Base-by-base conservation (phyloP, 2,329 filamentous ascomycete genomes). In the Colletotrichum simmondsii region DNA sequence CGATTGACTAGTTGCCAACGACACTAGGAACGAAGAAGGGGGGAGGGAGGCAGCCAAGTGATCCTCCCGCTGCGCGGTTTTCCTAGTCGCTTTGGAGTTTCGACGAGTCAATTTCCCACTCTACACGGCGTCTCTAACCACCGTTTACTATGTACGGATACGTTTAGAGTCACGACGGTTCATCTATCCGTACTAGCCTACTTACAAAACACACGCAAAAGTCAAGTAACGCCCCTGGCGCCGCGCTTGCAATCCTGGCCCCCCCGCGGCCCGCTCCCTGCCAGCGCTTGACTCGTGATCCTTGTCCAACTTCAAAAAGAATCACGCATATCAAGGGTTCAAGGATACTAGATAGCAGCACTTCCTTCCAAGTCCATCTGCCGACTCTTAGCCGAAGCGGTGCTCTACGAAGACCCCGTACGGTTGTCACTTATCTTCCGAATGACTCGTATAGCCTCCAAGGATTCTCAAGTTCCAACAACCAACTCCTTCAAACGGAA, bases 251-350 rank as follows among this genome's bases (percentile, higher is more conserved):
- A 28, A 64, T 16, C 59, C 58, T 49, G 65, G 26, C 37, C 37
- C 54, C 37, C 54, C 42, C 53, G 65, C 69, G 59, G 69, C 65
- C 70, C 65, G 65, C 65, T 60, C 59, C 69, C 57, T 68, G 64
- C 69, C 11, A 46, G 52, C 12, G 58, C 69, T 57, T 63, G 69
- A 68, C 69, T 71, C 64, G 53, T 46, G 53, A 49, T 22, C 70
- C 70, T 46, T 60, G 70, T 24, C 37, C 42, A 22, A 37, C 26
- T 49, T 35, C 28, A 10, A 19, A 16, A 7, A 42, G 37, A 46
- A 58, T 53, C 67, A 54, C 62, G 62, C 30, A 66, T 42, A n/a
- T 59, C 67, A 65, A 59, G 26, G 32, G 59, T 58, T 54, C 42
- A 16, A 53, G 37, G 37, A 14, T 16, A 7, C 37, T 42, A 42